Percentiles rank a stretch among this genome's conserved stretches.
These are phyloP conservation scores for Xylariaceae sp. DNA, from an alignment of 2,329 filamentous ascomycete genomes.

Conservation along the genomic window DNA sequence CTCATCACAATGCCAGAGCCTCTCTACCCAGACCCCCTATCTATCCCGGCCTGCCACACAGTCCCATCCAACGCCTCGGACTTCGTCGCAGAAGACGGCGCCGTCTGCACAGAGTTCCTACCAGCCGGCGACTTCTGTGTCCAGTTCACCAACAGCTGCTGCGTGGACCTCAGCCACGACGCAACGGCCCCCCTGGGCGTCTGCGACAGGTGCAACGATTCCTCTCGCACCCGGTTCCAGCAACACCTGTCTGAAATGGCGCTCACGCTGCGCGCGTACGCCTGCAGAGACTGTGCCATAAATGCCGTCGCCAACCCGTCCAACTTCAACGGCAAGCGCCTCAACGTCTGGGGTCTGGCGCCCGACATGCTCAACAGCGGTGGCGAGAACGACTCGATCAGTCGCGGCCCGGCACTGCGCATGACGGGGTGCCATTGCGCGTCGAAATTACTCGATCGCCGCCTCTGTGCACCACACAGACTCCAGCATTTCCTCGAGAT, in stretches of 20 bases:
- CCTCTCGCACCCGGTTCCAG: slow-evolving; percentile 20
- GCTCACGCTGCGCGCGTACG: slow-evolving; percentile 27
- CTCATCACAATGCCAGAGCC: not conserved
- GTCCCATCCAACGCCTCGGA: not conserved
- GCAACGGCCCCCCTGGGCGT: slow-evolving; percentile 1
- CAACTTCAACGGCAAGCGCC: slow-evolving; percentile 13
- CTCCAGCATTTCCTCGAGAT: slow-evolving; percentile 26
- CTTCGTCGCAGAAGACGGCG: not conserved
- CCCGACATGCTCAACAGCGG: not conserved
- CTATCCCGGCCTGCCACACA: not conserved
- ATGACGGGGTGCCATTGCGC: slow-evolving; percentile 38
- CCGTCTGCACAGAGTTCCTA: not conserved
- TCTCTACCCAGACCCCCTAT: not conserved
- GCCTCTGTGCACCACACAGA: slow-evolving; percentile 36
- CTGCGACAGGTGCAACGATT: slow-evolving; percentile 29
- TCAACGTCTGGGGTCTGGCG: slow-evolving; percentile 29
- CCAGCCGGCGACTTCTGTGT: not conserved
- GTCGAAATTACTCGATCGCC: slow-evolving; percentile 31
- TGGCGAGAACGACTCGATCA: not conserved
- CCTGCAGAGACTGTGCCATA: slow-evolving; percentile 31
- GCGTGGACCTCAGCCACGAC: slow-evolving; percentile 21
- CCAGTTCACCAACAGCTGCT: not conserved
- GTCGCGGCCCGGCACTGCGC: slow-evolving; percentile 12
- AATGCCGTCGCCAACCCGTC: not conserved
- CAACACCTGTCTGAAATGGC: slow-evolving; percentile 11